Percentiles rank a stretch among this genome's conserved stretches.
Conservation (phyloP, 352 stramenopile species). For the Pythium angustatum region DNA sequence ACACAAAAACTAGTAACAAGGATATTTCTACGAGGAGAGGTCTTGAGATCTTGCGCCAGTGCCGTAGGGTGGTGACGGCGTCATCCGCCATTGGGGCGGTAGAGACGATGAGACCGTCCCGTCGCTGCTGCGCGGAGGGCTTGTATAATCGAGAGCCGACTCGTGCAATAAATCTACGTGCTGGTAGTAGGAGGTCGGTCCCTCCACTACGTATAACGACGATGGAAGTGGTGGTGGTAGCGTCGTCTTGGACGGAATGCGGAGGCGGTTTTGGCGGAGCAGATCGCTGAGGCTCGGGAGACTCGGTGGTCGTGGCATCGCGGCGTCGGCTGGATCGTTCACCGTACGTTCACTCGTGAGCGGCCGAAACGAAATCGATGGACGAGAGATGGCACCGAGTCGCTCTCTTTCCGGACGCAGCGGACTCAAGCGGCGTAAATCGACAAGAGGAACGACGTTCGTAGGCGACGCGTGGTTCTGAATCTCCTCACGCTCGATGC, state of each 20-base stretch:
- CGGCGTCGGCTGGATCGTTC: neutral
- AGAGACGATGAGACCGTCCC: neutral
- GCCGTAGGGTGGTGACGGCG: too few relatives aligned
- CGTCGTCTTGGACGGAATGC: slow-evolving; percentile 7
- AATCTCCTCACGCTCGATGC: slow-evolving; percentile 58
- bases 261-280: slow-evolving; percentile 21
- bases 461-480: slow-evolving; percentile 3
- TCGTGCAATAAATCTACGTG: neutral
- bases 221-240: neutral
- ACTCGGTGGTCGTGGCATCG: neutral
- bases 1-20: neutral
- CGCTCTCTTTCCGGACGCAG: neutral
- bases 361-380: neutral
- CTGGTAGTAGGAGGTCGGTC: neutral
- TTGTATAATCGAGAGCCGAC: slow-evolving; percentile 8
- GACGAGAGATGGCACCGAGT: neutral
- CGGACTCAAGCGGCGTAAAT: neutral
- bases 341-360: neutral
- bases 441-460: neutral
- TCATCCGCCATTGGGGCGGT: neutral
- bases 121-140: slow-evolving; percentile 4
- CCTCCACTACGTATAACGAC: too few relatives aligned
- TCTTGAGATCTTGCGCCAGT: neutral
- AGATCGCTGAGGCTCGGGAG: slow-evolving; percentile 24
- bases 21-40: neutral